These are phyloP conservation scores for Myrica gale DNA, from an alignment of 306 rosid species.

Conservation along the genomic window DNA sequence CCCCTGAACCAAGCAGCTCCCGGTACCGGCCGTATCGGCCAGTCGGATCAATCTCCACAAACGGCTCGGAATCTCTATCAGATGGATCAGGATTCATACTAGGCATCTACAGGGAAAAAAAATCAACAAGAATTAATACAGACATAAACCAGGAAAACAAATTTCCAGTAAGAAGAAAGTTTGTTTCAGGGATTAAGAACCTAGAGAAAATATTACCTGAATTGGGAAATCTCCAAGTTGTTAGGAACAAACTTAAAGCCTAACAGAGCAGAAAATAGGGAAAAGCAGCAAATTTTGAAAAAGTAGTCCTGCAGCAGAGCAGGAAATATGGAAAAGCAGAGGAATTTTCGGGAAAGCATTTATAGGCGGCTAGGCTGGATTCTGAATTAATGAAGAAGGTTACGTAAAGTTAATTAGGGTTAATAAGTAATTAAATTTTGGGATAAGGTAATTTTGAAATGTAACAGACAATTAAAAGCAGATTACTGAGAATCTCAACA, in stretches of 20 bases:
- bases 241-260: no score
- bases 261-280: no score
- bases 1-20: conserved; percentile 72
- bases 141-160: not conserved
- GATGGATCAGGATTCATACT: conserved; percentile 32
- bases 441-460: conserved; percentile 4
- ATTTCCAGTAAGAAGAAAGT: not conserved
- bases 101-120: conserved; percentile 53
- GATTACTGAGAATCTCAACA: no score
- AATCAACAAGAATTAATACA: not conserved
- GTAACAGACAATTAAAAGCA: not conserved
- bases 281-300: not conserved
- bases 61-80: conserved; percentile 64
- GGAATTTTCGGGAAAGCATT: not conserved
- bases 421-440: conserved; percentile 4
- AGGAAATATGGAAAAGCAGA: not conserved
- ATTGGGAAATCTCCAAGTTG: no score
- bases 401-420: conserved; percentile 7
- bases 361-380: conserved; percentile 1
- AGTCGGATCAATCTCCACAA: conserved; percentile 62
- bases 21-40: conserved; percentile 71
- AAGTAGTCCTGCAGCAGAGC: not conserved
- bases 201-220: no score
- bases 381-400: not conserved
- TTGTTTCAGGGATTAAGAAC: not conserved